Conservation (phyloP, 495 filamentous ascomycete genomes). For the Bacidia gigantensis region DNA sequence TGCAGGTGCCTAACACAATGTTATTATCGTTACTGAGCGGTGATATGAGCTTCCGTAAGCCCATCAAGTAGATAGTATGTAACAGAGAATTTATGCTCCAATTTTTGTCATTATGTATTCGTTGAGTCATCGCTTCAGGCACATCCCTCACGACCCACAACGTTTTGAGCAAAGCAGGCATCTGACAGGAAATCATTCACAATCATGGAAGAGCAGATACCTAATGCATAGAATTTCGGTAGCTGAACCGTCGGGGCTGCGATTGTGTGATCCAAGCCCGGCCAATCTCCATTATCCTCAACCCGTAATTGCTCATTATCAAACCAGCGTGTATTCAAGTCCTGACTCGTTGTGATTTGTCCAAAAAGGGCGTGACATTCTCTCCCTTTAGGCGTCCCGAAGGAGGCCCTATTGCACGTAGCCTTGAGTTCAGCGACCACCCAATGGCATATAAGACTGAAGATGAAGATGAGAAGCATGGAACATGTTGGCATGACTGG, state of each 20-base stretch:
- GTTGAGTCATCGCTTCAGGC: too few relatives aligned
- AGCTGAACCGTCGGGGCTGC: not conserved
- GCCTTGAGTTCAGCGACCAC: not conserved
- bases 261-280: not conserved
- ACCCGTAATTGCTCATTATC: not conserved
- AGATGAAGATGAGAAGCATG: not conserved
- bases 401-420: not conserved
- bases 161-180: too few relatives aligned
- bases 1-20: conserved; percentile 1
- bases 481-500: not conserved
- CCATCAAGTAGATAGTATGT: not conserved
- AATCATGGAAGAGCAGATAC: not conserved
- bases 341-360: not conserved
- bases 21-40: not conserved
- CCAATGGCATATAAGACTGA: not conserved
- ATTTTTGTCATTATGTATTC: too few relatives aligned
- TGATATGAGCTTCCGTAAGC: not conserved
- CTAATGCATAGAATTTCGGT: not conserved
- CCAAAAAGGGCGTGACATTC: conserved; percentile 3
- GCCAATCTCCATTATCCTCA: not conserved
- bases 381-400: not conserved
- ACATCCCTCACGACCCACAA: too few relatives aligned
- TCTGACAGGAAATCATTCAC: not conserved
- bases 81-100: not conserved
- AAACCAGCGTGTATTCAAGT: not conserved